Evolutionary conservation across 2,329 filamentous ascomycete species (phyloP).

Genomic region (Reticulascus tulasneorum): DNA sequence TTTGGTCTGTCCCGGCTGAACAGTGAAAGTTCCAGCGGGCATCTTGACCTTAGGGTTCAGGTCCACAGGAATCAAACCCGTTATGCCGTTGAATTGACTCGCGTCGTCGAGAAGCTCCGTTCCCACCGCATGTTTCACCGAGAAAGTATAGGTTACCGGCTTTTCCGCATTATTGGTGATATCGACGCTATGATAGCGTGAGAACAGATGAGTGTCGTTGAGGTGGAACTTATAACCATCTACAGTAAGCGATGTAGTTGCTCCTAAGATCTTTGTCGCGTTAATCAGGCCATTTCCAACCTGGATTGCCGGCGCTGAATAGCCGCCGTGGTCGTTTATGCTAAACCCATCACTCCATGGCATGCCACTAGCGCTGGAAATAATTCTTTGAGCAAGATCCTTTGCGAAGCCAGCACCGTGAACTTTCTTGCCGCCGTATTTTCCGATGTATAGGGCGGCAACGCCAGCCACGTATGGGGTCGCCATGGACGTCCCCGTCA

Average conservation of each 20-base stretch:
- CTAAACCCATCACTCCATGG: constrained; percentile 16
- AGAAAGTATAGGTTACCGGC: constrained; percentile 27
- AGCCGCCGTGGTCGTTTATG: constrained; percentile 13
- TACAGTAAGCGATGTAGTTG: constrained; percentile 30
- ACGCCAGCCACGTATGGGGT: constrained; percentile 38
- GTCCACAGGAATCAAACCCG: too few relatives aligned
- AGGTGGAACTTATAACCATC: constrained; percentile 36
- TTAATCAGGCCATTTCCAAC: constrained; percentile 38
- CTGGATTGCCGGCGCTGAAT: constrained; percentile 28
- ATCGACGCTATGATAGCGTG: constrained; percentile 17
- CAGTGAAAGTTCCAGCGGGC: constrained; percentile 8
- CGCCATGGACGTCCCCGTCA: constrained; percentile 45
- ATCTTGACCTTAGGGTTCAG: constrained; percentile 2
- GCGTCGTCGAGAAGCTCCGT: constrained; percentile 24
- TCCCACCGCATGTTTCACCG: constrained; percentile 26
- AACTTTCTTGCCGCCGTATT: constrained; percentile 34
- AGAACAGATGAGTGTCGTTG: constrained; percentile 39
- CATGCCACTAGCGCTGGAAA: constrained; percentile 24
- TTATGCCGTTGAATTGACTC: constrained; percentile 30
- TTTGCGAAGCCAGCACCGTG: constrained; percentile 23
- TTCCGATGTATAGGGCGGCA: constrained; percentile 25
- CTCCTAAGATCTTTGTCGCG: constrained; percentile 34
- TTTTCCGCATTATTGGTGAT: constrained; percentile 33
- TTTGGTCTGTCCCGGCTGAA: constrained; percentile 19
- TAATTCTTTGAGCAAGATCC: constrained; percentile 27